Evolutionary conservation across 2,329 filamentous ascomycete genomes (phyloP).

Genomic region (Trichophyton simii): DNA sequence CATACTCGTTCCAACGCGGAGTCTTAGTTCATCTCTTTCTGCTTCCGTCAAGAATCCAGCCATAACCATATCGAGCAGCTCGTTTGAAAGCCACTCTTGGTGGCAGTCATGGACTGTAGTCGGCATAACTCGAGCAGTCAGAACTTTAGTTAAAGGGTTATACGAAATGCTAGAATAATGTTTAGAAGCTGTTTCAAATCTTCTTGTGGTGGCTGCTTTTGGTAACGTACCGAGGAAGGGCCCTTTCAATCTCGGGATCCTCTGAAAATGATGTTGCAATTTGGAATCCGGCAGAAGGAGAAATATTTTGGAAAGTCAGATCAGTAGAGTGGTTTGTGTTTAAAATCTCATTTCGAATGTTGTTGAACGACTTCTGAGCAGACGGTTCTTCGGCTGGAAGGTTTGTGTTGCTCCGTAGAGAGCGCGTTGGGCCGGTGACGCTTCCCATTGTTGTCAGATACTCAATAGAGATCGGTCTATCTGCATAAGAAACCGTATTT

Average conservation of each 20-base stretch:
- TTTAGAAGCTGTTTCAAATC: neutral
- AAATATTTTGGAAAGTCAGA: conserved; percentile 6
- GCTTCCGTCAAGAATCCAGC: neutral
- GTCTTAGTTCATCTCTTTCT: neutral
- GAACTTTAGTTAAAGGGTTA: conserved; percentile 4
- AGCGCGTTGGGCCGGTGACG: neutral
- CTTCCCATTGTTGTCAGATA: neutral
- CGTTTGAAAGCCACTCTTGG: neutral
- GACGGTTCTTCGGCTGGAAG: conserved; percentile 1
- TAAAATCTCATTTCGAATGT: conserved; percentile 3
- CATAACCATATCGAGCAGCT: neutral
- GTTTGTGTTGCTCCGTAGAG: conserved; percentile 6
- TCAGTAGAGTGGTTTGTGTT: conserved; percentile 4
- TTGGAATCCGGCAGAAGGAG: conserved; percentile 3
- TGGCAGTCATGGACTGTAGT: neutral
- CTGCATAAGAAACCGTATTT: conserved; percentile 1
- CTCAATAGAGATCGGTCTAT: neutral
- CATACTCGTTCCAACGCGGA: neutral
- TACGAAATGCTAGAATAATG: conserved; percentile 5
- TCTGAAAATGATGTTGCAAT: conserved; percentile 7
- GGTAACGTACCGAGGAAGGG: conserved; percentile 4
- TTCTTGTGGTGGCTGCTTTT: conserved; percentile 1
- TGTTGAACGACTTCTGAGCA: conserved; percentile 5
- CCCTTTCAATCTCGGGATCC: conserved; percentile 8
- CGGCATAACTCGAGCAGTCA: conserved; percentile 4